Base-by-base conservation (phyloP, 208 protist species). In the Leishmania amazonensis region DNA sequence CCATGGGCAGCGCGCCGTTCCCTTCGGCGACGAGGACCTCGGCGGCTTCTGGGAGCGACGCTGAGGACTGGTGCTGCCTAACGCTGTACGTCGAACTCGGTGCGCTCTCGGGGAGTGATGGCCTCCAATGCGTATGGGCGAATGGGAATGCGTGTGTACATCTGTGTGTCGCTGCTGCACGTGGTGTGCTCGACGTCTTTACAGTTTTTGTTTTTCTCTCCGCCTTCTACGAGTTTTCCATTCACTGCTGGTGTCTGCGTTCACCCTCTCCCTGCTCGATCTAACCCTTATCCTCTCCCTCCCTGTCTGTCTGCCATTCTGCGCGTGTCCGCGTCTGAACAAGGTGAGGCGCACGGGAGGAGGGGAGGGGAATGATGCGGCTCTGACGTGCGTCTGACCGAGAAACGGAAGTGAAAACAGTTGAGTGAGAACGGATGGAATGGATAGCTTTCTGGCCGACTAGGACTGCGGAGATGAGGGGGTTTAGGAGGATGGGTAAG, bases 1-100 rank as follows among this genome's bases (percentile, higher is more conserved):
- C 31, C 94, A 96, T 76, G 91, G 91, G 0, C 74, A 91, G 60
- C 93, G 93, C 58, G 94, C 92, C 13, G 83, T 88, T 24, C 92
- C 91, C 49, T 97, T 97, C 78, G 90, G 87, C 42, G 94, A 97
- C 58, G 83, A 88, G 31, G 92, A 96, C 60, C 85, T 97, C 24
- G 68, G 80, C 7, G 94, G 91, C 54, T 79, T 96, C 71, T 97
- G 94, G 94, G 87, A 90, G 51, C 72, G 79, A 11, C 83, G 88
- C 54, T 89, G 79, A 81, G 65, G 40, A 11, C 68, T 35, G 40
- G 38, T 15, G 42, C 60, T 38, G 31, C 70, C 70, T 31, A 21
- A 40, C 45, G 21, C 70, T 15, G 40, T 2, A 21, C 70, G 15
- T 5, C 38, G 70, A 74, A 35, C 45, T 24, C 73, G 47, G 47